A percentile compares a stretch with the other conserved stretches of the same genome.
Conservation (phyloP, 129 eudicot genomes). For the Arctium minus region DNA sequence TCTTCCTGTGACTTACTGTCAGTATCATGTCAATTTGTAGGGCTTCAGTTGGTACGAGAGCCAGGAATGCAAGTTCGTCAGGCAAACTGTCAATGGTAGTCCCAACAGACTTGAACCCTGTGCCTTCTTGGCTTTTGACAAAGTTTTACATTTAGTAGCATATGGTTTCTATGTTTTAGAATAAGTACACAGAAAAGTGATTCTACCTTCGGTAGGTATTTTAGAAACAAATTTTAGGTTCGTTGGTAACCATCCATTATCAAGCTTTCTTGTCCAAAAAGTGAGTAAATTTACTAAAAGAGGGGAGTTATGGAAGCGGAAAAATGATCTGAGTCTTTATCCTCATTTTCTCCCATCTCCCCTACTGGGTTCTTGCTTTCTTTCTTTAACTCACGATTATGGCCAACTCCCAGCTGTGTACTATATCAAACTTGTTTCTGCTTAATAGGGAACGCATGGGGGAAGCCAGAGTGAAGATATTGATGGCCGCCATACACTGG, state of each 20-base stretch:
- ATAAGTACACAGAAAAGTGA: background rate
- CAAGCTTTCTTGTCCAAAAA: background rate
- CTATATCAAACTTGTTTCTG: background rate
- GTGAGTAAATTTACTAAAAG: background rate
- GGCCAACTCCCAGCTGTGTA: too few species aligned
- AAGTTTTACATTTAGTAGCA: background rate
- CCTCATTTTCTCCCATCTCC: background rate
- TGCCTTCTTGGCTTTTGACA: background rate
- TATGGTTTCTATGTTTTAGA: background rate
- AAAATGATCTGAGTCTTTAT: background rate
- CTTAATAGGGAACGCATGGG: conserved; percentile 27
- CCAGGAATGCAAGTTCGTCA: conserved; percentile 25
- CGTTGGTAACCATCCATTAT: background rate
- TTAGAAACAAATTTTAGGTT: background rate
- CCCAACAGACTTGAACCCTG: background rate
- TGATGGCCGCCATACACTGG: conserved; percentile 2
- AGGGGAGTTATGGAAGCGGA: background rate
- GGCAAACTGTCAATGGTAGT: conserved; percentile 45
- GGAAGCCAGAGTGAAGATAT: conserved; percentile 13
- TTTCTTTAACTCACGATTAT: background rate
- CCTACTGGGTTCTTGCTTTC: background rate
- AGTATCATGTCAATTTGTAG: conserved; percentile 15
- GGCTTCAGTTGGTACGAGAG: conserved; percentile 28
- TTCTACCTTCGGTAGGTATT: background rate
- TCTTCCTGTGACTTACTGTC: background rate